These are phyloP conservation scores for Filobasidium wieringae DNA, from an alignment of 768 basidiomycete genomes.

Conservation along the genomic window DNA sequence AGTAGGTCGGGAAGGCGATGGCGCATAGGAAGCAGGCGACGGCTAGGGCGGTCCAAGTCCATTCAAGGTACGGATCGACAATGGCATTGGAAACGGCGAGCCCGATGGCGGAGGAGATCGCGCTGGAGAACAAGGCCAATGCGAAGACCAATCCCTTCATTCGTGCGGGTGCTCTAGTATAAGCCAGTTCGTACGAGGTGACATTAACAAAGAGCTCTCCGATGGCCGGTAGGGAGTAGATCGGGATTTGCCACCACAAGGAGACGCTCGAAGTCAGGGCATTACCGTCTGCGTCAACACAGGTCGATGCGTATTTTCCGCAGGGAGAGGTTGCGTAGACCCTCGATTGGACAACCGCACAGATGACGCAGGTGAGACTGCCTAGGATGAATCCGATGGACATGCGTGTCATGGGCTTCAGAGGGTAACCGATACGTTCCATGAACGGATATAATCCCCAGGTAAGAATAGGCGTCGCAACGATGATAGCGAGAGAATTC, in stretches of 20 bases:
- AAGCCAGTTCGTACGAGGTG: constrained; percentile 36
- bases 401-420: constrained; percentile 28
- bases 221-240: constrained; percentile 29
- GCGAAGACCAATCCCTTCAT: constrained; percentile 38
- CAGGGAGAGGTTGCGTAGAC: constrained; percentile 35
- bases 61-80: constrained; percentile 27
- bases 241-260: constrained; percentile 32
- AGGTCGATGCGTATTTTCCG: constrained; percentile 30
- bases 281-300: no score
- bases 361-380: constrained; percentile 21
- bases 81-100: constrained; percentile 25
- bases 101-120: constrained; percentile 31
- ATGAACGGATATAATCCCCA: constrained; percentile 31
- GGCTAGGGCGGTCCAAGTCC: constrained; percentile 23
- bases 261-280: constrained; percentile 18
- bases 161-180: constrained; percentile 32
- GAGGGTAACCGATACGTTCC: constrained; percentile 22
- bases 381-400: constrained; percentile 16
- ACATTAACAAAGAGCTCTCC: constrained; percentile 37
- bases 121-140: constrained; percentile 25
- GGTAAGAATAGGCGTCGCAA: constrained; percentile 30
- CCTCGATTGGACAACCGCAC: constrained; percentile 35
- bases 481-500: constrained; percentile 30
- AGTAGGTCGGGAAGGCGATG: background rate
- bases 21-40: constrained; percentile 2